Conservation (phyloP, 345 rosid genomes). For the Euphorbia tirucalli region DNA sequence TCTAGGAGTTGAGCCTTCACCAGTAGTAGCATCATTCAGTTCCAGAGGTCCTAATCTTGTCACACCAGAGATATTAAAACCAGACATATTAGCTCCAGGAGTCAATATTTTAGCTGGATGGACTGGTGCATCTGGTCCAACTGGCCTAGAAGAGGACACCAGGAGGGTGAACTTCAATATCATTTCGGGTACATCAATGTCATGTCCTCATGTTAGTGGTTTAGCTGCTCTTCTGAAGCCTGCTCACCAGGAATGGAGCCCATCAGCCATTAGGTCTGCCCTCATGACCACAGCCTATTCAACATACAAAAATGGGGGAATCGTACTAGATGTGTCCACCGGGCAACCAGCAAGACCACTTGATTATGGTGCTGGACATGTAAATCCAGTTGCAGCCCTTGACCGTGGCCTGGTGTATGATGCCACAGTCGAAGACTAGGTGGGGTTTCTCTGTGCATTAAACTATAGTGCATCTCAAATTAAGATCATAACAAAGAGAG, state of each 20-base stretch:
- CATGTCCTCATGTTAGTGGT: slow-evolving; percentile 67
- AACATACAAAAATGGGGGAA: slow-evolving; percentile 34
- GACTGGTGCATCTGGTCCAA: slow-evolving; percentile 44
- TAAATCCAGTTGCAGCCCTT: slow-evolving; percentile 53
- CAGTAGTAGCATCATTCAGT: slow-evolving; percentile 59
- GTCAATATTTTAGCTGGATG: slow-evolving; percentile 60
- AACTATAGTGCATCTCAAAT: slow-evolving; percentile 45
- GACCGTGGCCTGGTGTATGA: slow-evolving; percentile 73
- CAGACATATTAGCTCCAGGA: slow-evolving; percentile 60
- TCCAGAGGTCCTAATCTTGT: slow-evolving; percentile 57
- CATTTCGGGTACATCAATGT: slow-evolving; percentile 64
- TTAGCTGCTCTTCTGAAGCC: slow-evolving; percentile 57
- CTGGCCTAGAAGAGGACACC: slow-evolving; percentile 37
- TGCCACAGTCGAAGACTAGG: slow-evolving; percentile 42
- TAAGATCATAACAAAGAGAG: slow-evolving; percentile 39
- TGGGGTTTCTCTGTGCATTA: slow-evolving; percentile 56
- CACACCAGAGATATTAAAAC: slow-evolving; percentile 55
- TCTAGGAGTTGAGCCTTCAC: slow-evolving; percentile 49
- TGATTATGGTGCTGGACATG: slow-evolving; percentile 65
- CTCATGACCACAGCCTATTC: slow-evolving; percentile 70
- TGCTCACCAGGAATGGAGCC: slow-evolving; percentile 66
- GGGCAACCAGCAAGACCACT: slow-evolving; percentile 52
- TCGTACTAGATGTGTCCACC: slow-evolving; percentile 44
- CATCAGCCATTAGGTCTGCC: slow-evolving; percentile 60
- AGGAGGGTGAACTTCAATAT: slow-evolving; percentile 52